These are phyloP conservation scores for Solanum hybrid DNA, from an alignment of 305 asterid genomes.

Conservation along the genomic window DNA sequence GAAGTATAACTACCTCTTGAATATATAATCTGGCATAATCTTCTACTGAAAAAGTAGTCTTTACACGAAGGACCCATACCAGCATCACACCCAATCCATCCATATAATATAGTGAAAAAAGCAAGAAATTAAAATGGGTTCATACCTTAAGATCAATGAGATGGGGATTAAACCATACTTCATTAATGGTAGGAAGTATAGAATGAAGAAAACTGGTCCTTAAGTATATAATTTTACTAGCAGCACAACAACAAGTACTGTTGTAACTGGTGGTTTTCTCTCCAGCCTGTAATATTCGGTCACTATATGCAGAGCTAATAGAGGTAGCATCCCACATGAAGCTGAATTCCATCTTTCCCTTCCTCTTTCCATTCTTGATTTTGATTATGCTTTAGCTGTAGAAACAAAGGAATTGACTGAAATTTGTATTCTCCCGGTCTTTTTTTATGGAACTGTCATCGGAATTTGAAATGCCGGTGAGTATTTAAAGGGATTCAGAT, in stretches of 20 bases:
- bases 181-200: slow-evolving; percentile 52
- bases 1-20: no score
- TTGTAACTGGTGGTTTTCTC: slow-evolving; percentile 76
- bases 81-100: background rate
- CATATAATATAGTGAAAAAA: background rate
- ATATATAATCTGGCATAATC: no score
- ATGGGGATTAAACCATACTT: slow-evolving; percentile 78
- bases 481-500: background rate
- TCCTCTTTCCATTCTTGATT: slow-evolving; percentile 10
- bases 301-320: slow-evolving; percentile 55
- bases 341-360: slow-evolving; percentile 18
- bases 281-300: slow-evolving; percentile 52
- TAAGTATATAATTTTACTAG: slow-evolving; percentile 60
- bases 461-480: background rate
- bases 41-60: background rate
- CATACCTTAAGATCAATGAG: slow-evolving; percentile 60
- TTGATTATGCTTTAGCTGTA: background rate
- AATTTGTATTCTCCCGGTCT: no score
- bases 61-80: background rate
- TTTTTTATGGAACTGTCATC: background rate
- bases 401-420: no score
- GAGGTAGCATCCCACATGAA: slow-evolving; percentile 50
- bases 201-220: slow-evolving; percentile 44
- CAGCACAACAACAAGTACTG: slow-evolving; percentile 41
- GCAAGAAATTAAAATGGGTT: background rate